Evolutionary conservation across 2,329 filamentous ascomycete genomes (phyloP).

Genomic region (Fusarium avenaceum): DNA sequence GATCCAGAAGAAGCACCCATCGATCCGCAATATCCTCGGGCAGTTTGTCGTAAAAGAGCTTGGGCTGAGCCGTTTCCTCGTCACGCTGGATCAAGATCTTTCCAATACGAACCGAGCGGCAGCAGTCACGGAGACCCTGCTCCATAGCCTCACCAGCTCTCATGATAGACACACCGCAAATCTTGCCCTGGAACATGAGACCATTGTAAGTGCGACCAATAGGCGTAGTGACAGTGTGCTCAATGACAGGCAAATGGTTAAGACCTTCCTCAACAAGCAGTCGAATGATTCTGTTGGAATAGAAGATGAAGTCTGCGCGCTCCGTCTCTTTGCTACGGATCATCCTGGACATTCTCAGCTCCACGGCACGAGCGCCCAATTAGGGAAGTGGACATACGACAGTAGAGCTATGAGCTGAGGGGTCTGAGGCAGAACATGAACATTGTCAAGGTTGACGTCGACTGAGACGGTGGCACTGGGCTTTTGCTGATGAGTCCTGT

Average conservation of each 20-base stretch:
- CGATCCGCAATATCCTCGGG: conserved; percentile 91
- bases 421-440: conserved; percentile 90
- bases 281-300: conserved; percentile 97
- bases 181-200: conserved; percentile 96
- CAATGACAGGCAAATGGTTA: conserved; percentile 93
- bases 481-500: conserved; percentile 81
- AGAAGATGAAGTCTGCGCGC: conserved; percentile 98
- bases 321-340: conserved; percentile 92
- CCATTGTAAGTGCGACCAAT: conserved; percentile 90
- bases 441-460: conserved; percentile 83
- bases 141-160: conserved; percentile 98
- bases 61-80: conserved; percentile 92
- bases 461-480: conserved; percentile 91
- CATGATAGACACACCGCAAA: conserved; percentile 99
- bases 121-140: conserved; percentile 95
- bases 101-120: conserved; percentile 95
- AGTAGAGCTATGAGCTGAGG: conserved; percentile 96
- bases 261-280: conserved; percentile 96
- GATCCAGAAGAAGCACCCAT: conserved; percentile 94
- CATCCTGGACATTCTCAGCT: conserved; percentile 73
- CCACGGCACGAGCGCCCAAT: conserved; percentile 26
- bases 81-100: conserved; percentile 99
- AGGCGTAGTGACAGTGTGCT: conserved; percentile 90
- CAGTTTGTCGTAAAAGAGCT: conserved; percentile 97
- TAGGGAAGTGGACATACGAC: conserved; percentile 76